Base-by-base conservation (phyloP, 805 yeast genomes). In the Teunomyces stri region DNA sequence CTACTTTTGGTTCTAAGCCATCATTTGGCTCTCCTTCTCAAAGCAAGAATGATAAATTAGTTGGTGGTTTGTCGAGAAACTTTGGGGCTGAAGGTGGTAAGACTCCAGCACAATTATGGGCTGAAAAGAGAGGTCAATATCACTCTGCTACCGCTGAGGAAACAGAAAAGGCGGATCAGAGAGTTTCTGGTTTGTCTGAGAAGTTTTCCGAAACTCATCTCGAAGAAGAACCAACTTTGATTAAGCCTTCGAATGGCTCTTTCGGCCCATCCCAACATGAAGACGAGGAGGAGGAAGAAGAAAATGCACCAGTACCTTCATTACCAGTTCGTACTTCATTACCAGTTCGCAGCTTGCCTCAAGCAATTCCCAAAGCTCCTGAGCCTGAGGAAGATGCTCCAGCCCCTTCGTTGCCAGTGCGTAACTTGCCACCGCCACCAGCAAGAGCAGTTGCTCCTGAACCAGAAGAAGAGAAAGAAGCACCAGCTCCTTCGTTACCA, bases 101-200 rank as follows among this genome's bases (percentile, higher is more conserved):
- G 66, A 87, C 96, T 6, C 97, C 97, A 20, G 97, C 97, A 25
- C 97, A 90, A 69, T 59, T 88, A 25, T 90, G 97, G 97, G 97
- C 97, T 20, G 97, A 87, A 62, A 87, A 84, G 70, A 82, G 85
- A 61, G 96, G 89, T 42, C 77, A 83, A 62, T 81, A 73, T 57
- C 78, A 75, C 55, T 69, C 71, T 39, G 79, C 71, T 42, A 27
- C 62, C 10, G 56, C 65, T 27, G 56, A 58, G 11, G 44, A 56
- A 4, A 51, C 43, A 5, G 30, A 51, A 9, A 44, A 46, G 11
- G 50, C 45, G 4, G 59, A 54, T 20, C 54, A 56, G 37, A 57
- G 57, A 4, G 15, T 10, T 6, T 21, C 40, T 18, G 25, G 18
- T 6, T 37, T 37, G 28, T 7, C 40, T 20, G 25, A 21, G 11